Evolutionary conservation across 1,284 basidiomycete genomes (phyloP), one percentile per base, ranked within the genome.

Genomic region (Pseudozyma sp.): DNA sequence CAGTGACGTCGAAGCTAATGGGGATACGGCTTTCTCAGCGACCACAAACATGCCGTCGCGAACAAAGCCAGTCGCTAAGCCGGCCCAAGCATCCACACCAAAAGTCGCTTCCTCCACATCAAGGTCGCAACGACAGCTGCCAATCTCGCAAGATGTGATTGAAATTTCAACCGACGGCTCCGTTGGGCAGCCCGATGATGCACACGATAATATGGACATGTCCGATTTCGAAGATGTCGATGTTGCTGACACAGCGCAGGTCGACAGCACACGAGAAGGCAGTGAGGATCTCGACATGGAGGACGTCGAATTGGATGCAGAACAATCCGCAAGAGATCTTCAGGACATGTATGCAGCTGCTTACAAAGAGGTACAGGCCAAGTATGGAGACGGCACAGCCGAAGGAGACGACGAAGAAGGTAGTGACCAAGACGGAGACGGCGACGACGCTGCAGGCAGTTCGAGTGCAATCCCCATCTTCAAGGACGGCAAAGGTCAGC

Each of bases 401-500:
- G 59, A 66, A 21, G 53, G 21, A 5, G 47, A 31, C n/a, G 55
- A 39, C 19, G 60, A 76, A n/a, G 63, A 54, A 3, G 66, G 39
- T 31, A 31, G 25, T 12, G 52, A 64, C 14, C 58, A 43, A 1
- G 62, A 6, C 25, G 52, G 34, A 2, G 59, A 77, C 44, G 56
- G 59, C 12, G 66, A 70, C 31, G 60, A 57, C 31, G 58, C 16
- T 12, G 38, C 59, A 35, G 44, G 59, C 6, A 21, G 16, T n/a
- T 47, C 59, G 6, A 52, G 63, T 6, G 12, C 49, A 2, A 56
- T 64, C 6, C 51, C 67, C 53, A 68, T 83, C 51, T 78, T 75
- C 70, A 76, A 75, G 39, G 81, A 79, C 44, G 80, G 79, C 45
- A 82, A 78, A 36, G 78, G 76, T 1, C 78, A 80, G 62, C 71